These are phyloP conservation scores for Pelargonium australe DNA, from an alignment of 441 rosid species.

Conservation along the genomic window DNA sequence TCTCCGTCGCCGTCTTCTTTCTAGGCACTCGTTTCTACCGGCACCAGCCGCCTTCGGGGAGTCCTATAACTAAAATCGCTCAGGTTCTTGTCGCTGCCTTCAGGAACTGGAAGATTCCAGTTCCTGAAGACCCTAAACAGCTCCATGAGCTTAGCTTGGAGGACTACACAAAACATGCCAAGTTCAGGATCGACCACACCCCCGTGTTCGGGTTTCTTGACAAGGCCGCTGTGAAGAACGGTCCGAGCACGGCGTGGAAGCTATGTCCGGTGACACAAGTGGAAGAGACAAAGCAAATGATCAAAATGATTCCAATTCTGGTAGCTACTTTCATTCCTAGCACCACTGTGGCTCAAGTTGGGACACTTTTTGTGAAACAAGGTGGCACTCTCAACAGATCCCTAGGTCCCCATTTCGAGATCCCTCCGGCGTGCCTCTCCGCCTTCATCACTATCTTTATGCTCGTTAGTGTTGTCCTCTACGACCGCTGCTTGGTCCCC, in stretches of 20 bases:
- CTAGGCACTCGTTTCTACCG: slow-evolving; percentile 66
- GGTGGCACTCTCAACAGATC: slow-evolving; percentile 61
- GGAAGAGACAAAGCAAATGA: slow-evolving; percentile 84
- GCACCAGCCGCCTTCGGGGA: slow-evolving; percentile 58
- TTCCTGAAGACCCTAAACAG: slow-evolving; percentile 36
- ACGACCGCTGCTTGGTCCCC: slow-evolving; percentile 33
- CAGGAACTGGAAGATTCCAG: slow-evolving; percentile 39
- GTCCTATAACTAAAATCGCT: slow-evolving; percentile 68
- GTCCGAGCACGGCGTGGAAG: slow-evolving; percentile 43
- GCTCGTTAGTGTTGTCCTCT: slow-evolving; percentile 60
- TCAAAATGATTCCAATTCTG: slow-evolving; percentile 67
- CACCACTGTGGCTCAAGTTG: slow-evolving; percentile 56
- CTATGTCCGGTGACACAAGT: slow-evolving; percentile 72
- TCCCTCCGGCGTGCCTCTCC: slow-evolving; percentile 62
- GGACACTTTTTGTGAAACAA: slow-evolving; percentile 74
- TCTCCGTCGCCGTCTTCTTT: slow-evolving; percentile 52
- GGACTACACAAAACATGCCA: slow-evolving; percentile 33
- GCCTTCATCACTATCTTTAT: slow-evolving; percentile 60
- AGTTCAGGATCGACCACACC: slow-evolving; percentile 55
- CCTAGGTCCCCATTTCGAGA: slow-evolving; percentile 47
- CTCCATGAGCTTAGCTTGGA: slow-evolving; percentile 51
- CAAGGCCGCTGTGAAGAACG: slow-evolving; percentile 62
- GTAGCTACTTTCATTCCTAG: slow-evolving; percentile 65
- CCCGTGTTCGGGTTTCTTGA: slow-evolving; percentile 53
- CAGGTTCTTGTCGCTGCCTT: slow-evolving; percentile 64